These are phyloP conservation scores for Entomortierella lignicola DNA, from an alignment of 192 early-diverging fungal genomes.

Conservation along the genomic window DNA sequence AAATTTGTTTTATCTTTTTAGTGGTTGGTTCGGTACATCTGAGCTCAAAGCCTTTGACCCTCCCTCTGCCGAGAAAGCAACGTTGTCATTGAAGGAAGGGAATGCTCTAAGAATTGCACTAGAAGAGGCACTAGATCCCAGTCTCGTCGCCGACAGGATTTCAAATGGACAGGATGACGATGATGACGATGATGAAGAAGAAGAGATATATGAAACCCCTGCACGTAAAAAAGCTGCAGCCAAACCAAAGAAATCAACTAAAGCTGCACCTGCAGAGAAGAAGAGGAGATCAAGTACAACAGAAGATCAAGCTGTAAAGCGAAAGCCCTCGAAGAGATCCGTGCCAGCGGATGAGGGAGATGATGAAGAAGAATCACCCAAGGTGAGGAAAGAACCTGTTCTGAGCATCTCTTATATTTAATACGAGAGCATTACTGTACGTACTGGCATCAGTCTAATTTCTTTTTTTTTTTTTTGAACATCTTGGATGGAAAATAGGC, in stretches of 20 bases:
- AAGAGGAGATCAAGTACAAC: conserved; percentile 28
- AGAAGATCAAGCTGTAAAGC: conserved; percentile 25
- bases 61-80: conserved; percentile 38
- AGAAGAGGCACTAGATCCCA: conserved; percentile 42
- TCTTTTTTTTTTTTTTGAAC: no score
- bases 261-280: conserved; percentile 34
- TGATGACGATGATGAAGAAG: conserved; percentile 35
- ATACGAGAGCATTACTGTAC: neutral
- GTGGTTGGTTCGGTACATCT: conserved; percentile 55
- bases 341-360: conserved; percentile 32
- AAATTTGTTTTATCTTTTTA: conserved; percentile 1
- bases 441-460: neutral
- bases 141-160: conserved; percentile 10
- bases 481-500: conserved; percentile 18
- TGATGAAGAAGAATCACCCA: conserved; percentile 38
- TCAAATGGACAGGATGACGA: conserved; percentile 6
- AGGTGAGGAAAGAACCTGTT: conserved; percentile 34
- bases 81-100: conserved; percentile 23
- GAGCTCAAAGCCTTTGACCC: conserved; percentile 55
- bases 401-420: neutral
- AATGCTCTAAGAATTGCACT: conserved; percentile 32
- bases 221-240: conserved; percentile 28
- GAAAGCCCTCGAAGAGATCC: conserved; percentile 37
- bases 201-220: neutral
- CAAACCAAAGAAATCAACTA: conserved; percentile 31